Base-by-base conservation (phyloP, 2,329 filamentous ascomycete genomes). In the Hortaea sp. region DNA sequence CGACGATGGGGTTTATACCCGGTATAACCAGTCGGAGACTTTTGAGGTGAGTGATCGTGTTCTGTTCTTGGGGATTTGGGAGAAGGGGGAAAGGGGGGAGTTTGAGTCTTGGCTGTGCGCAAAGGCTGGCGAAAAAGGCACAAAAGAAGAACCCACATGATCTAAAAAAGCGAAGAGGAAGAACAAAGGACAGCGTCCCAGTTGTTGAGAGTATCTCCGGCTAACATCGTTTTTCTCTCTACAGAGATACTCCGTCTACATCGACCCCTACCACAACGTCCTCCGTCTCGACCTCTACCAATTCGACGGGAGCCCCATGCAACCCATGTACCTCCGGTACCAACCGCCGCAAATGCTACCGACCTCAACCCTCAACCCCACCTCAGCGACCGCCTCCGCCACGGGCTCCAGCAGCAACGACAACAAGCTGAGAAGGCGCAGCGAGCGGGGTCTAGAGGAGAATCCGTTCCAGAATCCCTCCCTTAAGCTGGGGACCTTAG, bases 321-420 rank as follows among this genome's bases (percentile, higher is more conserved):
- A 81, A 53, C 82, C 82, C 7, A 73, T 87, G 70, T 86, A 82
- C 63, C 71, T 84, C 40, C 75, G 74, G 52, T 78, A 74, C 59
- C 71, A 65, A 9, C 76, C 80, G 5, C 81, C 82, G 0, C 67
- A 80, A 57, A 86, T 86, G 81, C 74, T 85, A 5, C 82, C 82
- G 1, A 85, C 82, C 3, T 70, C 71, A 7, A 84, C 79, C 0
- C 68, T 86, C 49, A 81, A 84, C 57, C 78, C 81, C 1, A 68
- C 65, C 1, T 59, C 66, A 13, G 60, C 62, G 3, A 64, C 65
- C 10, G 63, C 67, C 3, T 61, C 63, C 5, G 54, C 62, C 4
- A 71, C 65, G 44, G 43, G 40, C 32, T 56, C 54, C 35, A 40
- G 45, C 29, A 63, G 60, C 39, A 47, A 48, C 7, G 59, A 62